These are phyloP conservation scores for Scheffersomyces spartinae DNA, from an alignment of 805 yeast genomes.

Conservation along the genomic window DNA sequence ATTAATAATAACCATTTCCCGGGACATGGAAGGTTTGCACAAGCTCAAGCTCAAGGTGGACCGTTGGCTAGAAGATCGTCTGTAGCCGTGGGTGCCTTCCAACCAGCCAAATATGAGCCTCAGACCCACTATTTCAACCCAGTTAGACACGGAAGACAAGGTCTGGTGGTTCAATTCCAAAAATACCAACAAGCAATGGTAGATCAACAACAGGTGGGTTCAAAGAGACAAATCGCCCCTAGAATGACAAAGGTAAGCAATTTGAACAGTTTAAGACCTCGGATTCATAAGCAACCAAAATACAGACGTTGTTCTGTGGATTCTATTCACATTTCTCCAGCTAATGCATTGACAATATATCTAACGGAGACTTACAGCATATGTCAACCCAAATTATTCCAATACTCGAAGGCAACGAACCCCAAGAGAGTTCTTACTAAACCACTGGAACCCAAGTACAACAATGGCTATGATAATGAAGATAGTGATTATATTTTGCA, in stretches of 20 bases:
- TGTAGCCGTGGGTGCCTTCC: constrained; percentile 10
- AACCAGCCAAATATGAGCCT: constrained; percentile 3
- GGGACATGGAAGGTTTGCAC: too few species aligned
- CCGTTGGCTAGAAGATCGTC: constrained; percentile 14
- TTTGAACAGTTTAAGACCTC: constrained; percentile 54
- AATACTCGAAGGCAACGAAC: constrained; percentile 72
- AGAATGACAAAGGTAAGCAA: too few species aligned
- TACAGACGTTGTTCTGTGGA: constrained; percentile 60
- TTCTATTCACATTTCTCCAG: constrained; percentile 62
- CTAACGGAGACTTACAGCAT: constrained; percentile 71
- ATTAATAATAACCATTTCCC: neutral
- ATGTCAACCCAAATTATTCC: constrained; percentile 69
- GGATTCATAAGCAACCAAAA: constrained; percentile 49
- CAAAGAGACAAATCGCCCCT: constrained; percentile 24
- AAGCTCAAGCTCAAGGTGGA: too few species aligned
- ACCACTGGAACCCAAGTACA: constrained; percentile 72
- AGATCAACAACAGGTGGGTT: constrained; percentile 13
- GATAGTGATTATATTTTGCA: constrained; percentile 85
- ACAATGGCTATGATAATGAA: constrained; percentile 80
- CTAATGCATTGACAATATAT: constrained; percentile 65
- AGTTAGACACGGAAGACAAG: constrained; percentile 12
- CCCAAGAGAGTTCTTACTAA: constrained; percentile 90
- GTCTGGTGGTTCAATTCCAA: constrained; percentile 21
- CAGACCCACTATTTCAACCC: constrained; percentile 4
- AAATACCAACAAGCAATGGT: constrained; percentile 17